Conservation (phyloP, 2,329 filamentous ascomycete species). For the Claviceps quebecensis region DNA sequence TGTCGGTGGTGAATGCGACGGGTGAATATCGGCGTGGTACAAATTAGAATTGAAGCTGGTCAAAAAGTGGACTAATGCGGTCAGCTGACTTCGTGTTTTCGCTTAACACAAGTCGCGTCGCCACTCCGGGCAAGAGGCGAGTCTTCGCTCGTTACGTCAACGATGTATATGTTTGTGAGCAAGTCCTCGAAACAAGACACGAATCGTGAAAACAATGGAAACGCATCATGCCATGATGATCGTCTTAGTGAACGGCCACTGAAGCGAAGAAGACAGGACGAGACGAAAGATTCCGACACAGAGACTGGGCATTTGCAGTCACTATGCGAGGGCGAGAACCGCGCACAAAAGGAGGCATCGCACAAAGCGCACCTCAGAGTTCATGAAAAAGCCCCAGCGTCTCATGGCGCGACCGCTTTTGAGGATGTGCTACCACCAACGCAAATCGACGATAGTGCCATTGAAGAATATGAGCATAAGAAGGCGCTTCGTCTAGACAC, state of each 20-base stretch:
- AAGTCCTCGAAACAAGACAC: conserved; percentile 13
- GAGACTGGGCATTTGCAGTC: conserved; percentile 12
- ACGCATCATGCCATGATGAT: conserved; percentile 1
- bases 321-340: conserved; percentile 8
- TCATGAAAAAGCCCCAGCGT: conserved; percentile 8
- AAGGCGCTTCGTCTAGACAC: conserved; percentile 33
- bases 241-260: conserved; percentile 11
- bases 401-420: conserved; percentile 17
- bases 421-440: conserved; percentile 51
- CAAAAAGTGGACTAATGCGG: conserved; percentile 1
- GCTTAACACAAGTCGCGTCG: conserved; percentile 4
- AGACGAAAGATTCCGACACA: conserved; percentile 10
- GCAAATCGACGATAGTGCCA: conserved; percentile 53
- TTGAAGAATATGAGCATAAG: conserved; percentile 65
- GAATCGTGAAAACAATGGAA: conserved; percentile 3
- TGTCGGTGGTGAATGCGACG: not conserved
- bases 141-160: conserved; percentile 6
- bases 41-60: not conserved
- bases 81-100: conserved; percentile 27
- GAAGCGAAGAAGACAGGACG: conserved; percentile 19
- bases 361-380: not conserved
- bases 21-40: conserved; percentile 4
- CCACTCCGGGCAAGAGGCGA: not conserved
- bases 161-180: conserved; percentile 26
- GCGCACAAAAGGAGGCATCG: not conserved